A percentile compares a stretch with the other conserved stretches of the same genome.
phyloP scores from a whole-genome alignment of 306 rosid genomes.

The Inga leiocalycina region DNA sequence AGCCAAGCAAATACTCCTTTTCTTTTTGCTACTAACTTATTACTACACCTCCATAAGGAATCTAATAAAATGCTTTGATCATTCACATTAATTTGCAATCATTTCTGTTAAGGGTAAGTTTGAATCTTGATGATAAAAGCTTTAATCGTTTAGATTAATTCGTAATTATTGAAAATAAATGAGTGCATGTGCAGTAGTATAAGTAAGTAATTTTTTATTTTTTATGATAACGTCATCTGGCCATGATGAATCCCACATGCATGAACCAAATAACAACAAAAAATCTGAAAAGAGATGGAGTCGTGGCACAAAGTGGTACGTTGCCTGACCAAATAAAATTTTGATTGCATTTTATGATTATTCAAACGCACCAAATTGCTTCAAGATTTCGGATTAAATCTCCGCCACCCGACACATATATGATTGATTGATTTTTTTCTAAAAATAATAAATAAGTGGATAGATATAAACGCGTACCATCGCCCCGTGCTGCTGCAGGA shows the following conservation, averaged over 20 bases:
- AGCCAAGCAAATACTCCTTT: neutral
- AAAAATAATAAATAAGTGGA: neutral
- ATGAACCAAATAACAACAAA: neutral
- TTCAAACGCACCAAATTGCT: constrained; percentile 7
- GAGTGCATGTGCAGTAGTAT: neutral
- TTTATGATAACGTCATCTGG: neutral
- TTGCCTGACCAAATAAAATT: constrained; percentile 29
- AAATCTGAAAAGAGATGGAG: neutral
- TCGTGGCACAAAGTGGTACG: constrained; percentile 29
- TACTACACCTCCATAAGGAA: neutral
- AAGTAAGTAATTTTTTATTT: constrained; percentile 7
- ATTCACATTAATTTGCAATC: neutral
- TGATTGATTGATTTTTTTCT: constrained; percentile 41
- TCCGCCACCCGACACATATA: constrained; percentile 22
- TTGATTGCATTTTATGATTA: constrained; percentile 35
- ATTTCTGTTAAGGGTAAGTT: neutral
- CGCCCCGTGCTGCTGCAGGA: neutral
- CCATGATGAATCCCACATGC: constrained; percentile 19
- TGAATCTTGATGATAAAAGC: neutral
- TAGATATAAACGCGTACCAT: constrained; percentile 3
- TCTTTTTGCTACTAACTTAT: neutral
- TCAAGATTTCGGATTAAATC: constrained; percentile 17
- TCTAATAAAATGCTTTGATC: neutral
- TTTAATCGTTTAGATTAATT: neutral
- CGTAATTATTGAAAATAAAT: constrained; percentile 4